These are phyloP conservation scores for Capsicum pubescens DNA, from an alignment of 257 asterid genomes.

Conservation along the genomic window DNA sequence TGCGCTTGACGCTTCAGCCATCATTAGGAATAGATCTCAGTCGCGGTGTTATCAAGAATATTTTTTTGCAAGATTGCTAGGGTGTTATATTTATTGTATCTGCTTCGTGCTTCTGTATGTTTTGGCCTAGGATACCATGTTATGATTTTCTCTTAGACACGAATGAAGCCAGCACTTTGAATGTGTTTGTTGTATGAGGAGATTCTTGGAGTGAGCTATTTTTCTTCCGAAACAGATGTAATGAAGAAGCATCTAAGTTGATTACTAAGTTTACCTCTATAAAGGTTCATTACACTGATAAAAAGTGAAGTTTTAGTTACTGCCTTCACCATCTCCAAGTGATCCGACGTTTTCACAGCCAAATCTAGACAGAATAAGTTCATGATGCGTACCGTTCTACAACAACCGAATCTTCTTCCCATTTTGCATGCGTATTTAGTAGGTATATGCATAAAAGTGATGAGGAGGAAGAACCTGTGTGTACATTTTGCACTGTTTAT, in stretches of 20 bases:
- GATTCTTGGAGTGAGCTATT: background rate
- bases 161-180: constrained; percentile 1
- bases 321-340: too few species aligned
- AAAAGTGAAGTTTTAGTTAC: too few species aligned
- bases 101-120: background rate
- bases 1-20: constrained; percentile 8
- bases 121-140: constrained; percentile 16
- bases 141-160: background rate
- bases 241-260: background rate
- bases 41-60: background rate
- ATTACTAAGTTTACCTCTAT: background rate
- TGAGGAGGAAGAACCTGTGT: too few species aligned
- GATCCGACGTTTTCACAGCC: too few species aligned
- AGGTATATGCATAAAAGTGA: too few species aligned
- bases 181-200: background rate
- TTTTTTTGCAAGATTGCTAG: constrained; percentile 7
- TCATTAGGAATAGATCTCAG: background rate
- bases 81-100: background rate
- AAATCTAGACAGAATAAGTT: too few species aligned
- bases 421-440: background rate
- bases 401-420: too few species aligned
- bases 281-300: too few species aligned
- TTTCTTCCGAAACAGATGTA: background rate
- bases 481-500: too few species aligned
- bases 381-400: too few species aligned